Evolutionary conservation across 345 rosid genomes (phyloP).

Genomic region (Luvunga scandens): DNA sequence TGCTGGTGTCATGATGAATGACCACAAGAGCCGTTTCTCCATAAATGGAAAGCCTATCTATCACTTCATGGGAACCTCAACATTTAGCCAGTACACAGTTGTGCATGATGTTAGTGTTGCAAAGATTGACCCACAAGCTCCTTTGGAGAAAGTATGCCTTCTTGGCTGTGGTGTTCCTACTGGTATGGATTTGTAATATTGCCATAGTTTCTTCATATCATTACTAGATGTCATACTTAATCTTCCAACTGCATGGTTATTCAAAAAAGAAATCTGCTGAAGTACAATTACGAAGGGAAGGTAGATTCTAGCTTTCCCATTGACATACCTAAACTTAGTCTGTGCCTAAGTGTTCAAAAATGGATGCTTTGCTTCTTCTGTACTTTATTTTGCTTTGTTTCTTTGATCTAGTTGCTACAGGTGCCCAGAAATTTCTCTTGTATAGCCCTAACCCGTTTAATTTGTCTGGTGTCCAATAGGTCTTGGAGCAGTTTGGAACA

Average conservation of each 20-base stretch:
- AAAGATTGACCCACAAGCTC: constrained; percentile 86
- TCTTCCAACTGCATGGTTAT: background rate
- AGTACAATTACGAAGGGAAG: background rate
- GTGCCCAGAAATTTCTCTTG: background rate
- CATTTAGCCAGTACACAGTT: constrained; percentile 96
- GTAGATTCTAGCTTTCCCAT: background rate
- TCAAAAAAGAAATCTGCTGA: background rate
- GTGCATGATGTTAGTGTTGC: constrained; percentile 99
- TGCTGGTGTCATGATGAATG: constrained; percentile 93
- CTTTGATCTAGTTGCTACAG: background rate
- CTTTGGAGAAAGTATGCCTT: constrained; percentile 96
- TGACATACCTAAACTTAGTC: background rate
- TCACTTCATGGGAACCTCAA: constrained; percentile 99
- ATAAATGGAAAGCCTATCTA: constrained; percentile 81
- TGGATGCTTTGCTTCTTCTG: background rate
- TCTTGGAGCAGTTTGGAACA: constrained; percentile 99
- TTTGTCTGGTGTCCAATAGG: constrained; percentile 36
- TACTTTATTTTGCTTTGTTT: background rate
- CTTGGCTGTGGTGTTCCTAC: constrained; percentile 99
- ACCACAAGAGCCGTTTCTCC: constrained; percentile 80
- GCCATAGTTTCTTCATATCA: background rate
- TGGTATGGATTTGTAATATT: constrained; percentile 40
- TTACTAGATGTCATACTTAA: background rate
- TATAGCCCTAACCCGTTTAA: background rate
- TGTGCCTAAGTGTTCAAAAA: background rate